Evolutionary conservation across 1,139 yeast genomes (phyloP).

Genomic region (Pneumocystis carinii): DNA sequence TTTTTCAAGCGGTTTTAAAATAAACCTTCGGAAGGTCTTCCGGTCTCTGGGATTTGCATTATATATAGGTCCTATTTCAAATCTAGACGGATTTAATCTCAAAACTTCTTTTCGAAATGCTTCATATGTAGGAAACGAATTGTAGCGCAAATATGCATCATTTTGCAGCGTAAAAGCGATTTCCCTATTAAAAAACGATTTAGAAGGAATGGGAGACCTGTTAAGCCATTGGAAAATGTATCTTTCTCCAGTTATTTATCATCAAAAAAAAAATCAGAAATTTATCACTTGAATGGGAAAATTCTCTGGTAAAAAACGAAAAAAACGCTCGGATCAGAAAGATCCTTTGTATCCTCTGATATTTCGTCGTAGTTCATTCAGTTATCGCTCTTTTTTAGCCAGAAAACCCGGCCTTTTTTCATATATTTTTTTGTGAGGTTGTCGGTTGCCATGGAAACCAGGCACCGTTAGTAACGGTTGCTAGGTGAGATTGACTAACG

Average conservation of each 20-base stretch:
- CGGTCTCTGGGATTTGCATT: conserved; percentile 74
- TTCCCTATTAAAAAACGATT: conserved; percentile 67
- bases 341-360: not conserved
- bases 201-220: conserved; percentile 58
- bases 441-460: too few relatives aligned
- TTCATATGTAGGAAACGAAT: conserved; percentile 49
- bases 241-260: conserved; percentile 19
- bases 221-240: conserved; percentile 74
- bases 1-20: conserved; percentile 66
- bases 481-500: too few relatives aligned
- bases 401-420: not conserved
- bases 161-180: conserved; percentile 79
- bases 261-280: not conserved
- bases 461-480: too few relatives aligned
- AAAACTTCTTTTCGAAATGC: conserved; percentile 68
- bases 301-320: conserved; percentile 56
- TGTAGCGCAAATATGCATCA: conserved; percentile 71
- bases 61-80: conserved; percentile 90
- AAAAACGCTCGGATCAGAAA: conserved; percentile 28
- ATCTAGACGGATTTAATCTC: conserved; percentile 69
- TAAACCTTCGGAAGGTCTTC: conserved; percentile 60
- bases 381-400: not conserved
- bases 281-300: conserved; percentile 22
- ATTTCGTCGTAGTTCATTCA: not conserved
- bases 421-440: not conserved